phyloP scores from a whole-genome alignment of 1,139 yeast genomes.

The Pichia kudriavzevii region DNA sequence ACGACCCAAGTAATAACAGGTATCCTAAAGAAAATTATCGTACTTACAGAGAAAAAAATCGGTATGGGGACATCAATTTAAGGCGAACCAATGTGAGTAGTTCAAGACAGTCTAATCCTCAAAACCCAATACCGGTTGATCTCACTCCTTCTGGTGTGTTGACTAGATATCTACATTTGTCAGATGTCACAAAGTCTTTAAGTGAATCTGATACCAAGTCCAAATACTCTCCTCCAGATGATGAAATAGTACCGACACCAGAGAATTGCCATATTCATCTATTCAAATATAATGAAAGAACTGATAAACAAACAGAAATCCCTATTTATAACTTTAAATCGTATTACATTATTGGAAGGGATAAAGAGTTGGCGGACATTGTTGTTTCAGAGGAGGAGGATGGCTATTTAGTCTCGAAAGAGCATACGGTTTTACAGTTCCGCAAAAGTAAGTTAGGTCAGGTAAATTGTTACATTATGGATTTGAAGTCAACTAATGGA shows the following conservation, averaged over 20 bases:
- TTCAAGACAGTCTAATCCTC: too few species aligned
- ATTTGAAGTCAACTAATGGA: conserved; percentile 48
- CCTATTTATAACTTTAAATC: conserved; percentile 21
- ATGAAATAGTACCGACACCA: conserved; percentile 16
- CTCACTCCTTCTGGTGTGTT: conserved; percentile 24
- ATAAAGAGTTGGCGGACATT: conserved; percentile 37
- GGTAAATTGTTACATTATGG: conserved; percentile 35
- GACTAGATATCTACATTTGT: conserved; percentile 8
- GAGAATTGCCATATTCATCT: conserved; percentile 15
- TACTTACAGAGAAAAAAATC: too few species aligned
- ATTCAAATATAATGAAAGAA: conserved; percentile 12
- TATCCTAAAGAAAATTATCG: too few species aligned
- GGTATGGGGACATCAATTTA: too few species aligned
- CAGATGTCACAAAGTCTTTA: conserved; percentile 2
- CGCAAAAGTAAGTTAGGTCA: conserved; percentile 17
- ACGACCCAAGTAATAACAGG: too few species aligned
- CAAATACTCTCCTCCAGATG: conserved; percentile 20
- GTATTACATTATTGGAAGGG: conserved; percentile 39
- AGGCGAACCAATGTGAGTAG: too few species aligned
- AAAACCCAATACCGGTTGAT: conserved; percentile 16
- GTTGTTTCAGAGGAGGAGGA: conserved; percentile 26
- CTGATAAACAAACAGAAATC: conserved; percentile 13
- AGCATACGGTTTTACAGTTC: conserved; percentile 53
- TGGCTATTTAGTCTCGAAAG: conserved; percentile 40
- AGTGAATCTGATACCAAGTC: conserved; percentile 1